A percentile compares a stretch with the other conserved stretches of the same genome.
These are phyloP conservation scores for Avena insularis DNA, from an alignment of 176 grass and related monocot genomes.

Conservation along the genomic window DNA sequence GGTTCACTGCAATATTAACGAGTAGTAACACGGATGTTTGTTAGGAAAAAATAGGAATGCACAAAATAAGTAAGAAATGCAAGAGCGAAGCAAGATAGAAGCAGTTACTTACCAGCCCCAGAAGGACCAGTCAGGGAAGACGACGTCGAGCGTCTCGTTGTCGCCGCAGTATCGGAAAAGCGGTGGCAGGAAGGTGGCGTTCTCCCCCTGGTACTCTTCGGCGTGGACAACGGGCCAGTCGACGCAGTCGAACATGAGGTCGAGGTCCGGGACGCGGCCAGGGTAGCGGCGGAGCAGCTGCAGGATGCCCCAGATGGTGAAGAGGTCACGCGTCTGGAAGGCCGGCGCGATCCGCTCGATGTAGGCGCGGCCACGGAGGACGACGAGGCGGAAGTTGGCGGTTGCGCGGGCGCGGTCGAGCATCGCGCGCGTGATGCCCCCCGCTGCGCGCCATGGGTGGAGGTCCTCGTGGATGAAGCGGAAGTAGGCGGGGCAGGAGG, in stretches of 20 bases:
- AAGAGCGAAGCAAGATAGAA: not conserved
- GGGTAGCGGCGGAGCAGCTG: constrained; percentile 84
- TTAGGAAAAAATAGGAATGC: not conserved
- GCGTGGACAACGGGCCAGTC: constrained; percentile 67
- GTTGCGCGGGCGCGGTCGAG: constrained; percentile 57
- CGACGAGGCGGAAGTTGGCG: constrained; percentile 73
- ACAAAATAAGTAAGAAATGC: not conserved
- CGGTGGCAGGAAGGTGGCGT: constrained; percentile 59
- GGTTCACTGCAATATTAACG: not conserved
- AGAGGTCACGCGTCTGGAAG: constrained; percentile 77
- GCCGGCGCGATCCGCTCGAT: constrained; percentile 62
- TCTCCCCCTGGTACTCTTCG: constrained; percentile 45
- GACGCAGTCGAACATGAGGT: constrained; percentile 87
- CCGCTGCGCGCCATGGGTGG: constrained; percentile 72
- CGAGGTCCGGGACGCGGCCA: constrained; percentile 75
- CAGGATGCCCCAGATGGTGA: constrained; percentile 94
- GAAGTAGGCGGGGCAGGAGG: constrained; percentile 79
- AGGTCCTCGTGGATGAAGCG: constrained; percentile 90
- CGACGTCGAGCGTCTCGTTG: constrained; percentile 68
- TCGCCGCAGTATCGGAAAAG: constrained; percentile 90
- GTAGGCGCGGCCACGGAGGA: constrained; percentile 61
- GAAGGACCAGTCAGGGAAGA: constrained; percentile 97
- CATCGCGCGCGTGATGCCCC: constrained; percentile 69
- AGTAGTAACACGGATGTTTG: not conserved
- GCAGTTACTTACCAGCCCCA: constrained; percentile 90